Evolutionary conservation across 1,284 basidiomycete species (phyloP), one percentile per base, ranked within the genome.

Genomic region (Chondrostereum purpureum): DNA sequence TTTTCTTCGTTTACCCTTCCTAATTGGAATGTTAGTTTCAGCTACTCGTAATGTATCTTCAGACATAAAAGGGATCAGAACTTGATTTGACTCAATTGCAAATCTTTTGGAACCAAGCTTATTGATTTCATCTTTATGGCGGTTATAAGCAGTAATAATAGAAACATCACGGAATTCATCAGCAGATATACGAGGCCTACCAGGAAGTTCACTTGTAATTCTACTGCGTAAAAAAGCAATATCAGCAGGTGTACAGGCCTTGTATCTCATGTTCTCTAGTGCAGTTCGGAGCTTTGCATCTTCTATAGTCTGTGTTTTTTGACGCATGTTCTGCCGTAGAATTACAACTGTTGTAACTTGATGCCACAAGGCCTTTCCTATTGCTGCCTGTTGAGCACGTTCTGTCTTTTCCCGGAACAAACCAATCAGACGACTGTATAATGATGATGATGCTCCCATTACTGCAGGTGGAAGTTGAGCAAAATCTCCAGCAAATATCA

Each of bases 121-220:
- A 54, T 68, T 66, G 6, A 67, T 56, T 38, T 44, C 42, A 51
- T 67, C 64, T 39, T 59, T 55, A 11, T 61, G 50, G 8, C 50
- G 17, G 53, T 68, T 66, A 2, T 36, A 49, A 6, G 50, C 47
- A 12, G 61, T 64, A 13, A 68, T 66, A 2, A 67, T 55, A 10
- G 64, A 58, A 0, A 62, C 54, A 54, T 65, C 44, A 17, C 56
- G 24, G 34, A 65, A 63, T 0, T 49, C 21, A 4, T 35, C 24
- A 37, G 58, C 39, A 19, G 39, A 19, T 5, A 59, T 23, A 4
- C 40, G 20, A 12, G 47, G 20, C 27, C 19, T 24, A 17, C 20
- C 34, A 13, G 19, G 3, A 23, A 12, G 4, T 3, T 46, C 37
- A 4, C 47, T 47, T 39, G 48, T 42, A n/a, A 61, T 48, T 19